Evolutionary conservation across 2,329 filamentous ascomycete genomes (phyloP).

Genomic region (Atkinsonella texensis): DNA sequence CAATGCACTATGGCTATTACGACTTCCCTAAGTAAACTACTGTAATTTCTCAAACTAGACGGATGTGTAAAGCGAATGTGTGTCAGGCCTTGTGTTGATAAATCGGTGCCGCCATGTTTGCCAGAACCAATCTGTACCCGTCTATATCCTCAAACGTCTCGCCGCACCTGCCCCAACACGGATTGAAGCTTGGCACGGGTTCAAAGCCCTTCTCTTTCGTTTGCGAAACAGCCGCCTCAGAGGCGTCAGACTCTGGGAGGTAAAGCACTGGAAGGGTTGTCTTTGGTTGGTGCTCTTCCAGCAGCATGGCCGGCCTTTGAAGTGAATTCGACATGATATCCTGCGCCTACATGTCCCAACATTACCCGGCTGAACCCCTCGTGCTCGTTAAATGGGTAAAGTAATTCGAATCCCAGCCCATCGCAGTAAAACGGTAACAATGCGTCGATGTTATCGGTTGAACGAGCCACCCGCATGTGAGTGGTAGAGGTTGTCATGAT

Average conservation of each 20-base stretch:
- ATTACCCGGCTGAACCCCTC: slow-evolving; percentile 29
- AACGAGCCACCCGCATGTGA: slow-evolving; percentile 29
- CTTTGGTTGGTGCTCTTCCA: slow-evolving; percentile 26
- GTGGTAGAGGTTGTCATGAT: slow-evolving; percentile 11
- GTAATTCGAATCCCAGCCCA: slow-evolving; percentile 26
- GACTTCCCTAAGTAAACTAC: too few species aligned
- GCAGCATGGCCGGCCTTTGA: slow-evolving; percentile 20
- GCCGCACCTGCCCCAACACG: slow-evolving; percentile 32
- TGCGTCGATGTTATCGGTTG: slow-evolving; percentile 24
- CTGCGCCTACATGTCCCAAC: slow-evolving; percentile 24
- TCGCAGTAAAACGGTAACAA: slow-evolving; percentile 30
- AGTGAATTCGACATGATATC: slow-evolving; percentile 33
- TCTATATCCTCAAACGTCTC: slow-evolving; percentile 33
- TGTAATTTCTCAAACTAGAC: too few species aligned
- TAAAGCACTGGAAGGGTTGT: slow-evolving; percentile 33
- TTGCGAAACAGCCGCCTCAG: slow-evolving; percentile 17
- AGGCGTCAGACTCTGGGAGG: slow-evolving; percentile 19
- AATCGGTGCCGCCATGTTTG: slow-evolving; percentile 13
- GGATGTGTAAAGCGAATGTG: too few species aligned
- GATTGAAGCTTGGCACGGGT: slow-evolving; percentile 27
- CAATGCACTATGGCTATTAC: too few species aligned
- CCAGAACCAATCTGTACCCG: slow-evolving; percentile 31
- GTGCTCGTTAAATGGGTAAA: slow-evolving; percentile 23
- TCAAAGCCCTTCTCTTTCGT: slow-evolving; percentile 23
- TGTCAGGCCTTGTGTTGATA: neutral